Conservation (phyloP, 768 basidiomycete species). For the Mycena epipterygia region DNA sequence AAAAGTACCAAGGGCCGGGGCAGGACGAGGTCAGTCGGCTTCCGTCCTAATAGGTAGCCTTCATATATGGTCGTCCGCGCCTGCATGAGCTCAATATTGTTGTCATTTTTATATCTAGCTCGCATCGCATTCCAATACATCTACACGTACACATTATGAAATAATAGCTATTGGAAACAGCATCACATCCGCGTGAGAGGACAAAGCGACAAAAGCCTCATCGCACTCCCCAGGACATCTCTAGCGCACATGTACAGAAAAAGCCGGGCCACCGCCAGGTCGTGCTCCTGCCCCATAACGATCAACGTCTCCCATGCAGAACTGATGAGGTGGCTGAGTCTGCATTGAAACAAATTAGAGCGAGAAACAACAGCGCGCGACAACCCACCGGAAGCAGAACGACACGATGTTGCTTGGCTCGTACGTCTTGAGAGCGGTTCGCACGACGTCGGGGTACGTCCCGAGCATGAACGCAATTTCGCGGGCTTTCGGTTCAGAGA, state of each 20-base stretch:
- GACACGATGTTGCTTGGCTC: conserved; percentile 12
- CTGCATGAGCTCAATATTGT: no score
- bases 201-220: background rate
- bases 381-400: conserved; percentile 4
- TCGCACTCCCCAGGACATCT: conserved; percentile 3
- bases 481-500: conserved; percentile 1
- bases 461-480: background rate
- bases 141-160: no score
- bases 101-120: no score
- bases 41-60: no score
- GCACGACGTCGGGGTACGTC: conserved; percentile 1
- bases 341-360: no score
- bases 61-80: no score
- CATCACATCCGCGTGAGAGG: conserved; percentile 13
- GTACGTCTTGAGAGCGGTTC: background rate
- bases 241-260: background rate
- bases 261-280: background rate
- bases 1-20: no score
- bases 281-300: background rate
- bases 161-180: no score
- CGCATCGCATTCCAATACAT: no score
- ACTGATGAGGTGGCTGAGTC: conserved; percentile 8
- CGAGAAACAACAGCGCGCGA: no score
- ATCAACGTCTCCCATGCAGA: conserved; percentile 2
- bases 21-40: no score